Conservation (phyloP, 257 asterid genomes). For the Buddleja alternifolia region DNA sequence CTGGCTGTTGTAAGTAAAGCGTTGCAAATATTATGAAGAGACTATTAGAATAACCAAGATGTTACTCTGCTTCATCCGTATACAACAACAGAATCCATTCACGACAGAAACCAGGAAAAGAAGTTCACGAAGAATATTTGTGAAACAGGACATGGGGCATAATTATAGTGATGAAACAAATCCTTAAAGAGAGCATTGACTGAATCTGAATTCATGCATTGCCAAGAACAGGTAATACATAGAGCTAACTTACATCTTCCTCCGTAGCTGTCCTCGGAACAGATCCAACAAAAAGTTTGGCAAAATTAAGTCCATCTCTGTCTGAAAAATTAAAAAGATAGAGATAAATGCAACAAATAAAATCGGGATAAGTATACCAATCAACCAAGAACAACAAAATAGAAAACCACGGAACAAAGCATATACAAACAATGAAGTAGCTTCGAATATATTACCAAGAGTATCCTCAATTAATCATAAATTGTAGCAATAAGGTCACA, state of each 20-base stretch:
- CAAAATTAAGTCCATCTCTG: constrained; percentile 64
- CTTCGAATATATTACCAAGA: background rate
- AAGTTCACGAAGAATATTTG: background rate
- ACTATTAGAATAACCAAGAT: constrained; percentile 12
- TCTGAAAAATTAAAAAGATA: constrained; percentile 40
- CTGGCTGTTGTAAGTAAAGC: background rate
- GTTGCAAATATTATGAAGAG: background rate
- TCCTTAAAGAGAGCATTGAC: background rate
- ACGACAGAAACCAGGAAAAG: background rate
- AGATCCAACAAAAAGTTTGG: constrained; percentile 92
- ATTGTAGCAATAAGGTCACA: background rate
- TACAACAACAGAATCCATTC: constrained; percentile 10
- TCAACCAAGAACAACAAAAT: constrained; percentile 3
- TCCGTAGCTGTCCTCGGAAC: constrained; percentile 89
- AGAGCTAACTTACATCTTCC: constrained; percentile 69
- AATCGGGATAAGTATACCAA: background rate
- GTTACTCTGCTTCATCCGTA: background rate
- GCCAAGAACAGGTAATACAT: background rate
- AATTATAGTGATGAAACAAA: constrained; percentile 11
- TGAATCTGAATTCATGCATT: constrained; percentile 13
- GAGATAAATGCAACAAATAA: constrained; percentile 18
- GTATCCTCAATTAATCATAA: background rate
- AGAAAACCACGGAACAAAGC: constrained; percentile 4
- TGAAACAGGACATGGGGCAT: background rate
- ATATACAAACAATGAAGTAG: background rate